Percentiles rank a stretch among this genome's conserved stretches.
Conservation (phyloP, 768 basidiomycete species). For the Leccinellum luteum region DNA sequence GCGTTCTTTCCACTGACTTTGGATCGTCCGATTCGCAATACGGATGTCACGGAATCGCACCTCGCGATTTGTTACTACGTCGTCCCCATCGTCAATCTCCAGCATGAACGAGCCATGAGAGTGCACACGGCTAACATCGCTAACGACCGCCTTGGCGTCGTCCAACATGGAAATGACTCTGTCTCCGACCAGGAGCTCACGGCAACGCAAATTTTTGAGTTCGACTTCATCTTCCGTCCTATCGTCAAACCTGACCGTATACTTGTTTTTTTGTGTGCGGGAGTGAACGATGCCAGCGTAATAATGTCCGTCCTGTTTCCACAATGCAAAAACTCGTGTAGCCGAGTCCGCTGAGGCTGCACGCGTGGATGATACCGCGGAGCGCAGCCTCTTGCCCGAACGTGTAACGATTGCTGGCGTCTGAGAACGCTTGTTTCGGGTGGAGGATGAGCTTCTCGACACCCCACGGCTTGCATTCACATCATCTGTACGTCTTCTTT, state of each 20-base stretch:
- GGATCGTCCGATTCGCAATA: slow-evolving; percentile 51
- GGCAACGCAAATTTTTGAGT: slow-evolving; percentile 51
- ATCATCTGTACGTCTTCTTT: slow-evolving; percentile 43
- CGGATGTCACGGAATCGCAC: slow-evolving; percentile 41
- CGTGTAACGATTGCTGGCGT: slow-evolving; percentile 32
- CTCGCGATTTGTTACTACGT: slow-evolving; percentile 22
- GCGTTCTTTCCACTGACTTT: slow-evolving; percentile 54
- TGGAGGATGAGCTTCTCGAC: slow-evolving; percentile 26
- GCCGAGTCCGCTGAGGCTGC: slow-evolving; percentile 22
- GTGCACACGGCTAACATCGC: slow-evolving; percentile 31
- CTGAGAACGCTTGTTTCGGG: slow-evolving; percentile 25
- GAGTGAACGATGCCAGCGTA: slow-evolving; percentile 58
- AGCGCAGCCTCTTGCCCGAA: slow-evolving; percentile 40
- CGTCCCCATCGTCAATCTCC: slow-evolving; percentile 38
- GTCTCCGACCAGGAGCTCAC: slow-evolving; percentile 54
- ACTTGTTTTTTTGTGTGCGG: slow-evolving; percentile 30
- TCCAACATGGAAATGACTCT: slow-evolving; percentile 42
- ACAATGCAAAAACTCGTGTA: slow-evolving; percentile 69
- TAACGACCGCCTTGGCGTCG: slow-evolving; percentile 29
- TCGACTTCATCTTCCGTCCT: slow-evolving; percentile 44
- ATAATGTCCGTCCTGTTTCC: slow-evolving; percentile 59
- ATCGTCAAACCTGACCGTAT: slow-evolving; percentile 69
- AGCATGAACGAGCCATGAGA: slow-evolving; percentile 35
- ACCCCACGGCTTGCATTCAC: slow-evolving; percentile 21
- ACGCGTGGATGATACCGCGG: slow-evolving; percentile 30